A percentile compares a stretch with the other conserved stretches of the same genome.
phyloP scores from a whole-genome alignment of 176 grass and related monocot species.

The Musa troglodytarum region DNA sequence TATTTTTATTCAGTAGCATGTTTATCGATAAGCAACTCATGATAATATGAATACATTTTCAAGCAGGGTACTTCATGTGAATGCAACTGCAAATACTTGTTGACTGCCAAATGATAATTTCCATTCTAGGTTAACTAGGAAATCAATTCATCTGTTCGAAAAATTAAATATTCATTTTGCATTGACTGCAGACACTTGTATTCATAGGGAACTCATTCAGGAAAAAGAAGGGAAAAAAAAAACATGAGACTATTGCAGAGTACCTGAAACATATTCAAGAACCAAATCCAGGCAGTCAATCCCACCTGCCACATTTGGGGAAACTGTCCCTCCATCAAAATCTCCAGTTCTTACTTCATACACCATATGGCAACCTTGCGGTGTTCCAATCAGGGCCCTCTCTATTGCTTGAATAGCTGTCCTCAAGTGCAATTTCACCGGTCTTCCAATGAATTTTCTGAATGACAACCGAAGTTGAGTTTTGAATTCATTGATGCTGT shows the following conservation, averaged over 20 bases:
- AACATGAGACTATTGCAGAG: not conserved
- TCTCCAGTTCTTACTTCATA: conserved; percentile 65
- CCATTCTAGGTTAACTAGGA: not conserved
- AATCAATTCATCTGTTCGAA: not conserved
- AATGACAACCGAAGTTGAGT: conserved; percentile 59
- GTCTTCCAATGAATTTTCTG: conserved; percentile 58
- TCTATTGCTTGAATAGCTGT: conserved; percentile 59
- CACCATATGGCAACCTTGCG: conserved; percentile 47
- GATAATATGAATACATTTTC: no score
- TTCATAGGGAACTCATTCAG: not conserved
- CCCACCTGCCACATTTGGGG: conserved; percentile 62
- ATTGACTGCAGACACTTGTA: not conserved
- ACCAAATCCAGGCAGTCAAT: conserved; percentile 65
- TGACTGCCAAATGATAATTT: not conserved
- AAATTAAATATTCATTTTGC: not conserved
- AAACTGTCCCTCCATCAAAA: conserved; percentile 56
- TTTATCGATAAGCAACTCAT: no score
- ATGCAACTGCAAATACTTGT: not conserved
- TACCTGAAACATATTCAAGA: conserved; percentile 82
- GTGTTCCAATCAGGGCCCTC: conserved; percentile 76
- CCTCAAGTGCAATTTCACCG: conserved; percentile 41
- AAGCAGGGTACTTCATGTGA: not conserved
- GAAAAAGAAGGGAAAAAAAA: not conserved
- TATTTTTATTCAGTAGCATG: not conserved
- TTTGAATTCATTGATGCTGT: conserved; percentile 59